Conservation (phyloP, 768 basidiomycete genomes). For the Chalciporus piperatus region DNA sequence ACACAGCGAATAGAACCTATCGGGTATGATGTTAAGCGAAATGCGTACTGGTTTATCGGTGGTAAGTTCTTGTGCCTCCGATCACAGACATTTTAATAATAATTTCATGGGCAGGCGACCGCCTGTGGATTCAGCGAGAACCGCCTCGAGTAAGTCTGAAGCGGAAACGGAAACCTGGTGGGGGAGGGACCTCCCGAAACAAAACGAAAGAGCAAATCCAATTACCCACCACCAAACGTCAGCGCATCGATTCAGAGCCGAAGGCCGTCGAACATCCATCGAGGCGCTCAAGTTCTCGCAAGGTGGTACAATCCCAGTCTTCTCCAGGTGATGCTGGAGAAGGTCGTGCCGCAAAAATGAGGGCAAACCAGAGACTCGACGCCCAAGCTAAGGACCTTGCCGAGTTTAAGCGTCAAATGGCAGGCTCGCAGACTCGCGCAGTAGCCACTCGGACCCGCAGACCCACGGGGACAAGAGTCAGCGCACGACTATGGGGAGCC, state of each 20-base stretch:
- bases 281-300: conserved; percentile 14
- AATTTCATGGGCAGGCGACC: conserved; percentile 51
- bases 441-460: conserved; percentile 23
- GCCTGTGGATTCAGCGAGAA: conserved; percentile 83
- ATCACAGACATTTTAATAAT: background rate
- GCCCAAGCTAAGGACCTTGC: conserved; percentile 68
- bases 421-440: conserved; percentile 9
- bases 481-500: conserved; percentile 59
- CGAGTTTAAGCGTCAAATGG: conserved; percentile 51
- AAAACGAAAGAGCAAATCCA: conserved; percentile 19
- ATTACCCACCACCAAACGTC: conserved; percentile 24
- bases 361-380: conserved; percentile 68
- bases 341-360: conserved; percentile 64
- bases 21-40: conserved; percentile 74
- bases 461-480: conserved; percentile 58
- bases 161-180: conserved; percentile 38
- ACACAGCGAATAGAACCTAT: conserved; percentile 79
- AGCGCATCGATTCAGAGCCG: conserved; percentile 13
- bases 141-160: conserved; percentile 49
- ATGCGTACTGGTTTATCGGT: conserved; percentile 86
- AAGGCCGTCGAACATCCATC: background rate
- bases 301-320: conserved; percentile 5
- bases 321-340: conserved; percentile 41
- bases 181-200: conserved; percentile 29
- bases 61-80: conserved; percentile 36